Base-by-base conservation (phyloP, 345 rosid species). In the Eucalyptus rudis region DNA sequence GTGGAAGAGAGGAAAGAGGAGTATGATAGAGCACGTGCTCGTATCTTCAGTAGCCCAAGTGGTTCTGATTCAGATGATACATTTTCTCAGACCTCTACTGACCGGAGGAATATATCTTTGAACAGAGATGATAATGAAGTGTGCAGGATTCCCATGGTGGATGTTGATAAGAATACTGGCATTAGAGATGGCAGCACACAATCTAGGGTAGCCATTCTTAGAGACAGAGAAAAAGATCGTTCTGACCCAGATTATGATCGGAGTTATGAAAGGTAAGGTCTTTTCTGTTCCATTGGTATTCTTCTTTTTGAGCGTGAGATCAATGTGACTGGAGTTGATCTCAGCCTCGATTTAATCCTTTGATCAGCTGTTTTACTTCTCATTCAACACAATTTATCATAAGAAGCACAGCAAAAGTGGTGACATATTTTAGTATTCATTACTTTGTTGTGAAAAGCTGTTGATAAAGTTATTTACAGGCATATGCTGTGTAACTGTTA, bases 231-330 rank as follows among this genome's bases (percentile, higher is more conserved):
- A 93, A 98, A 96, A 91, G 99, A 98, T 91, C 98, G 96, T 56
- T 93, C 89, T 86, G 99, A 97, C 92, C 99, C 99, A 87, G 99
- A 98, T 91, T 98, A 96, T 92, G 98, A 98, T 91, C 95, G 99
- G 87, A 98, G 95, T 89, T 94, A 96, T 87, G 94, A 94, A 52
- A 96, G 98, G 99, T 97, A 89, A 71, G 51, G 51, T 64, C 36
- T 59, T 83, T 50, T 81, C 27, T 20, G 50, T 44, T 71, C 71
- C 13, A 89, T 40, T 3, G 22, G 52, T 43, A 10, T 71, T 87
- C 20, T 80, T 36, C 33, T 51, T 50, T 79, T 19, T 88, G 84
- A 76, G 47, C 29, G 27, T 76, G 84, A 22, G 47, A 76, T 40
- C 29, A 40, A 22, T 76, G 47, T 76, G 84, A 76, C 84, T 40